Base-by-base conservation (phyloP, 2,329 filamentous ascomycete genomes). In the Xylaria sp. region DNA sequence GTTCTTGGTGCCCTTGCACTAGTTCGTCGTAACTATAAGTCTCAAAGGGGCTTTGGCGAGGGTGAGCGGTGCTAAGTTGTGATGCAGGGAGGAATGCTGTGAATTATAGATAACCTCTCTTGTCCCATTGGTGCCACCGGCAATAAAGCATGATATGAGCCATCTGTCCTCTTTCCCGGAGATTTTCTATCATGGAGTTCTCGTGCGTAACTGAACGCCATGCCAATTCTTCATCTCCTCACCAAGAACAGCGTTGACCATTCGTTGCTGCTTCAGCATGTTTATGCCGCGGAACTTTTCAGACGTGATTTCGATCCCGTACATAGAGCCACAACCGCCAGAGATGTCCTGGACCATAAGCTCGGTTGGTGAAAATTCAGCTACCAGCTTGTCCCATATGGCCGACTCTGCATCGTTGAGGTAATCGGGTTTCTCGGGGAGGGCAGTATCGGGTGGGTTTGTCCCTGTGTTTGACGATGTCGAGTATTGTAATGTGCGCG, bases 301-400 rank as follows among this genome's bases (percentile, higher is more conserved):
- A 8, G 91, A 92, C 57, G 89, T 87, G 72, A 96, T 90, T 76
- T 94, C 91, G 73, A 97, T 91, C 65, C 90, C 91, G 82, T 96
- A 96, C 93, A 96, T 96, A 77, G 90, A 92, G 10, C 93, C 93
- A 81, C 93, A 97, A 37, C 93, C 93, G 67, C 93, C 93, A 28
- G 91, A 93, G 61, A 96, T 89, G 81, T 97, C 93, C 79, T 91
- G 90, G 10, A 96, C 92, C 80, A 89, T 80, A 31, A 90, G 80
- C 67, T 85, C 80, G 0, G 84, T 84, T 0, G 87, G 87, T 1
- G 78, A 72, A 65, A 89, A 86, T 75, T 85, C 85, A 7, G 80
- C 80, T 20, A 79, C 72, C 62, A 89, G 81, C 59, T 84, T 81
- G 67, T 87, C 84, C 82, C 88, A 91, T 74, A 92, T 87, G 69